Percentiles rank a stretch among this genome's conserved stretches.
These are phyloP conservation scores for Pythium chondricola DNA, from an alignment of 352 stramenopile genomes.

Conservation along the genomic window DNA sequence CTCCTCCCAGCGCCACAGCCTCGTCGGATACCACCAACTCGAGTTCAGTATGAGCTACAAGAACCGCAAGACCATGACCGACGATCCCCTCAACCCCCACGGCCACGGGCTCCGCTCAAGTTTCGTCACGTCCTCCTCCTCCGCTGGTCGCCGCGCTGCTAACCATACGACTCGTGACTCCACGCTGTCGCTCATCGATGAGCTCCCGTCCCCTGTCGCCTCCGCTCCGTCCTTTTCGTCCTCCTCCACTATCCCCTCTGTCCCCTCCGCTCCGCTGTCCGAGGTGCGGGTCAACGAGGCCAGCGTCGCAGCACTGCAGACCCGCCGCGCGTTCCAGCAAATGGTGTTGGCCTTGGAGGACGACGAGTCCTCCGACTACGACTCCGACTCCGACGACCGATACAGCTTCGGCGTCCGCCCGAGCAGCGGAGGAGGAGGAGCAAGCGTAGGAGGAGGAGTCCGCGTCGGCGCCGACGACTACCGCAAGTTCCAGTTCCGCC, in stretches of 20 bases:
- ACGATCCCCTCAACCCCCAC: neutral
- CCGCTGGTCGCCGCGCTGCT: neutral
- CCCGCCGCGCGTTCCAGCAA: conserved; percentile 73
- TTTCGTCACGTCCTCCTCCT: neutral
- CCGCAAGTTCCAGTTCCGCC: conserved; percentile 77
- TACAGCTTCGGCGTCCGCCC: conserved; percentile 5
- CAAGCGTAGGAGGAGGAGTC: conserved; percentile 19
- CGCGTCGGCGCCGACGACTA: conserved; percentile 66
- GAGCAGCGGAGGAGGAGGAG: conserved; percentile 7
- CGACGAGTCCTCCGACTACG: conserved; percentile 55
- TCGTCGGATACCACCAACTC: conserved; percentile 72
- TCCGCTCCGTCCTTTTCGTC: neutral
- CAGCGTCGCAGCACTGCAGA: conserved; percentile 66
- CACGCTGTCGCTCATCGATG: conserved; percentile 10
- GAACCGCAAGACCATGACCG: conserved; percentile 37
- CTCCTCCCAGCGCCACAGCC: conserved; percentile 29
- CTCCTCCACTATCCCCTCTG: neutral
- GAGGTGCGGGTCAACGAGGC: conserved; percentile 50
- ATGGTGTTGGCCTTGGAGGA: conserved; percentile 82
- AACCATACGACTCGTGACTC: conserved; percentile 2
- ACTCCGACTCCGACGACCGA: conserved; percentile 44
- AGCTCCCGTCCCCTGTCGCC: neutral
- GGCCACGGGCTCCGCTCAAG: conserved; percentile 4
- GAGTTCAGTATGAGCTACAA: conserved; percentile 86
- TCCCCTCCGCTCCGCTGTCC: conserved; percentile 1